Evolutionary conservation across 257 asterid genomes (phyloP).

Genomic region (Capsicum rhomboideum): DNA sequence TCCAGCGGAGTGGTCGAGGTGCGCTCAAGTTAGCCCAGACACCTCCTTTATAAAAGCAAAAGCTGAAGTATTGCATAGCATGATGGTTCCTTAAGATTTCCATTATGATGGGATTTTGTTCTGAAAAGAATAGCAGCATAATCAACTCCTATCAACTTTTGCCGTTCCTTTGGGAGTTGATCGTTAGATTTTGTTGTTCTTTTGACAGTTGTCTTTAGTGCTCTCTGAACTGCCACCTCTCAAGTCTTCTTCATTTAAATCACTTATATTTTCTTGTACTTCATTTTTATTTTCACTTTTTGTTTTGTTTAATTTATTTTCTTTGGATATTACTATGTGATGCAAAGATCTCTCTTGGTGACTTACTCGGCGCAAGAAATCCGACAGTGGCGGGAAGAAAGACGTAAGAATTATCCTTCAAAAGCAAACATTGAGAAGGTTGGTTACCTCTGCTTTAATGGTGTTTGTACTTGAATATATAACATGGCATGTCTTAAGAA

Average conservation of each 20-base stretch:
- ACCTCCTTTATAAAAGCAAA: neutral
- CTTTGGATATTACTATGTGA: neutral
- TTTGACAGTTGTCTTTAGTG: neutral
- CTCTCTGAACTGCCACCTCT: neutral
- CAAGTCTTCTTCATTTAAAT: neutral
- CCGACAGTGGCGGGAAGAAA: constrained; percentile 75
- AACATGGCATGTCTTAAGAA: neutral
- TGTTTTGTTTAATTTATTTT: constrained; percentile 9
- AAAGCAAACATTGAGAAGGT: constrained; percentile 63
- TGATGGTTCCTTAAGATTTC: neutral
- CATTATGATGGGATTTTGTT: neutral
- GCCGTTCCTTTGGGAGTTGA: neutral
- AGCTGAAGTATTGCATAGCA: neutral
- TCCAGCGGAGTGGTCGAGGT: neutral
- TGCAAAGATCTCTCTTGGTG: constrained; percentile 37
- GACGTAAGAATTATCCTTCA: constrained; percentile 69
- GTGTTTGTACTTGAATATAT: neutral
- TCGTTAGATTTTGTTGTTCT: neutral
- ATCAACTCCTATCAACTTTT: neutral
- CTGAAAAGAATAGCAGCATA: neutral
- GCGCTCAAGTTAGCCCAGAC: neutral
- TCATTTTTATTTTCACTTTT: neutral
- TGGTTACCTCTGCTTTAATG: constrained; percentile 3
- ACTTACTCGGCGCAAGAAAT: constrained; percentile 79
- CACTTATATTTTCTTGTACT: neutral